Evolutionary conservation across 208 protist species (phyloP), one percentile per base, ranked within the genome.

Genomic region (Trypanosomatidae sp.): DNA sequence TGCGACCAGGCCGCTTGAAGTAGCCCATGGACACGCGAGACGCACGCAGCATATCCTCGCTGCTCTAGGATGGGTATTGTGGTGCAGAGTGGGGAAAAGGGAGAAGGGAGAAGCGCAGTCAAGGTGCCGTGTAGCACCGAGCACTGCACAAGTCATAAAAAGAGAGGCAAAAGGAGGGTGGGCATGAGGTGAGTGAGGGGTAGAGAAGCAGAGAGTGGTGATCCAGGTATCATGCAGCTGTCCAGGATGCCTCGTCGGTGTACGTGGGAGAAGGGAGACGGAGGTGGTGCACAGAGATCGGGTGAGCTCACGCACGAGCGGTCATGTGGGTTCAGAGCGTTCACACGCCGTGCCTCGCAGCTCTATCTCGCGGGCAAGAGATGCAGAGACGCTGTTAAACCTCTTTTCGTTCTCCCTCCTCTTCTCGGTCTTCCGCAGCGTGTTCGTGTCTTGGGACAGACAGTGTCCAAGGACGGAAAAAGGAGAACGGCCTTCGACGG

Each of bases 1-100:
- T 98, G 22, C 94, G 88, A 25, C 94, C 92, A 2, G 92, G 90
- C 33, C 71, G 60, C 73, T 94, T 94, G 68, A 95, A 91, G 59
- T 91, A 76, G 68, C 87, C 84, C 17, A 78, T 49, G 7, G 69
- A 58, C 19, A 66, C 25, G 36, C 53, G 67, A 41, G 71, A 78
- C 10, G 62, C 47, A 58, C 73, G 74, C 73, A 94, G 76, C 89
- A 93, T 92, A 30, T 44, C 60, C 22, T 44, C 19, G 33, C 60
- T 65, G 60, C 60, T 44, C 22, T 65, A 25, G 22, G 25, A 19
- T n/a, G 22, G 17, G 39, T 47, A 22, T 17, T 33, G 58, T 25
- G 17, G 58, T 43, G 58, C 19, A 22, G 33, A 44, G 33, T 43
- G 28, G 17, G 13, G 58, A 43, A 43, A 43, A 43, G 17, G 30